These are phyloP conservation scores for Starmera quercuum DNA, from an alignment of 805 yeast species.

Conservation along the genomic window DNA sequence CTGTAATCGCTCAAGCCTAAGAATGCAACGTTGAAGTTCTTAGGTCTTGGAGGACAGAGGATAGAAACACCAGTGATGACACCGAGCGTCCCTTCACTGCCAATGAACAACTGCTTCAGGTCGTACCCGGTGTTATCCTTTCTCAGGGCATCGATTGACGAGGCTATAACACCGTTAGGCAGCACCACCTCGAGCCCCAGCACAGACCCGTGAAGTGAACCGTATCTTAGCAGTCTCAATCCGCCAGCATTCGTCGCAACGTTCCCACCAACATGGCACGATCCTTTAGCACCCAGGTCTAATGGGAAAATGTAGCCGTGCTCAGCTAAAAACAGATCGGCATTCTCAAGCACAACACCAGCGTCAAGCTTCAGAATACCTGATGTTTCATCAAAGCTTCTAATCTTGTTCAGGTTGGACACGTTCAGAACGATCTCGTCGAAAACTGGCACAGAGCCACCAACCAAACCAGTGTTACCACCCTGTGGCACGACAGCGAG, in stretches of 20 bases:
- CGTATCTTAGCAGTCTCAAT: slow-evolving; percentile 75
- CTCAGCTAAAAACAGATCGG: slow-evolving; percentile 71
- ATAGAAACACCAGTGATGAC: slow-evolving; percentile 85
- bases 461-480: slow-evolving; percentile 94
- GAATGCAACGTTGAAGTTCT: slow-evolving; percentile 80
- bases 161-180: slow-evolving; percentile 77
- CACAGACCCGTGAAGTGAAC: slow-evolving; percentile 88
- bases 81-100: slow-evolving; percentile 91
- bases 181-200: slow-evolving; percentile 89
- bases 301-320: slow-evolving; percentile 88
- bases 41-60: slow-evolving; percentile 84
- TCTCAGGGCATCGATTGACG: slow-evolving; percentile 78
- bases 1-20: slow-evolving; percentile 77
- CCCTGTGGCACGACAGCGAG: slow-evolving; percentile 94
- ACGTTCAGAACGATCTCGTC: slow-evolving; percentile 80
- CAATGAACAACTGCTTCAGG: slow-evolving; percentile 85
- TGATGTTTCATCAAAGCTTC: slow-evolving; percentile 73
- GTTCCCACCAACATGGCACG: slow-evolving; percentile 92
- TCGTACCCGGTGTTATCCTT: slow-evolving; percentile 96
- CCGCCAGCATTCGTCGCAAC: slow-evolving; percentile 98
- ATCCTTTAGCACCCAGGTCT: slow-evolving; percentile 94
- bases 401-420: slow-evolving; percentile 62
- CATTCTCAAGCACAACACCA: slow-evolving; percentile 81
- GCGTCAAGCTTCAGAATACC: slow-evolving; percentile 89
- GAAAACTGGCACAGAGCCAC: slow-evolving; percentile 88